phyloP scores from a whole-genome alignment of 768 basidiomycete species.

The Pleurotus citrinopileatus region DNA sequence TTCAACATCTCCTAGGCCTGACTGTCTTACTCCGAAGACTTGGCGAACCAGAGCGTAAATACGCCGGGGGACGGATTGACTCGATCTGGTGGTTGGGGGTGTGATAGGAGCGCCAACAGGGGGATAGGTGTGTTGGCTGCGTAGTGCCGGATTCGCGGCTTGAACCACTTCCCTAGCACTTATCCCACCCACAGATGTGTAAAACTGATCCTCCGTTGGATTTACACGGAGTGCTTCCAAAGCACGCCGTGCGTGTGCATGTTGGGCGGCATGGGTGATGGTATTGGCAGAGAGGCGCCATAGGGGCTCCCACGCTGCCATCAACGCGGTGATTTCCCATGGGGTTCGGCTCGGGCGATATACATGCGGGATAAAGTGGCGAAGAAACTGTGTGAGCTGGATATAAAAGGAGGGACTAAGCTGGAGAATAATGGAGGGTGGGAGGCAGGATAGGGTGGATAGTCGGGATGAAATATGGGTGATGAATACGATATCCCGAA shows the following conservation, averaged over 20 bases:
- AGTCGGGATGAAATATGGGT: conserved; percentile 1
- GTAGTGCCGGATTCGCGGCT: not conserved
- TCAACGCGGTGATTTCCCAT: not conserved
- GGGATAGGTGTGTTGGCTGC: not conserved
- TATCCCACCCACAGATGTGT: not conserved
- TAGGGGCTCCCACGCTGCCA: conserved; percentile 9
- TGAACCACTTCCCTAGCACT: not conserved
- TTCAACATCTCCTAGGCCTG: not conserved
- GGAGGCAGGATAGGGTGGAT: not conserved
- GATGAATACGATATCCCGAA: conserved; percentile 1
- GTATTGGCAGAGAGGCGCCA: conserved; percentile 66
- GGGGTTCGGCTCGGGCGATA: conserved; percentile 39
- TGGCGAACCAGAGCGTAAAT: not conserved
- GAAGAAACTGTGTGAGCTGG: not conserved
- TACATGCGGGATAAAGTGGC: not conserved
- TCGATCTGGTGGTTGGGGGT: not conserved
- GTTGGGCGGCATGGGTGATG: conserved; percentile 66
- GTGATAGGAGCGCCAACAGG: not conserved
- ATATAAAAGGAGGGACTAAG: not conserved
- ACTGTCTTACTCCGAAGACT: too few species aligned
- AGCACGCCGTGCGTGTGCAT: not conserved
- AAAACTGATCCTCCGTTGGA: not conserved
- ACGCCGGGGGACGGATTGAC: not conserved
- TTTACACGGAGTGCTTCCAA: not conserved
- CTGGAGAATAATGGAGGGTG: not conserved